Evolutionary conservation across 164 flowering plant genomes (phyloP).

Genomic region (Houttuynia cordata): DNA sequence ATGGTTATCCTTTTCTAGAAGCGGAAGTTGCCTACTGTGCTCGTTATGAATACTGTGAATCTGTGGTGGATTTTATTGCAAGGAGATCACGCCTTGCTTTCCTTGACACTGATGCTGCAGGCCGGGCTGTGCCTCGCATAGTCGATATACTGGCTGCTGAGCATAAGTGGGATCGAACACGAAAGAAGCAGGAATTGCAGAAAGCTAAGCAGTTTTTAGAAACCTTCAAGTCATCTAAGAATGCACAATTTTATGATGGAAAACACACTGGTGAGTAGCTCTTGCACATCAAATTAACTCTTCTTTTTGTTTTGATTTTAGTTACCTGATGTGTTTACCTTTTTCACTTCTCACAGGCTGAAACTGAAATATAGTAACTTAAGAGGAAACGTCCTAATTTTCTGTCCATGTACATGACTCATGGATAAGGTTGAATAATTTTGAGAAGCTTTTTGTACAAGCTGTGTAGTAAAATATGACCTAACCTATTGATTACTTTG

Average conservation of each 20-base stretch:
- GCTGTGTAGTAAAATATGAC: too few species aligned
- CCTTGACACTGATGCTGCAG: conserved; percentile 93
- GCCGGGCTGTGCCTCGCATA: conserved; percentile 69
- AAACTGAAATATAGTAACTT: too few species aligned
- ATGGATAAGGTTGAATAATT: too few species aligned
- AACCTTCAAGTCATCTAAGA: conserved; percentile 90
- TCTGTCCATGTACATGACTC: too few species aligned
- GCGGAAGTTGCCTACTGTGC: conserved; percentile 99
- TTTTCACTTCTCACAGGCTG: too few species aligned
- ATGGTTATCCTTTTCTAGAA: conserved; percentile 89
- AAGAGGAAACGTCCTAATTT: too few species aligned
- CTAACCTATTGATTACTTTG: too few species aligned
- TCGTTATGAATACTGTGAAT: conserved; percentile 89
- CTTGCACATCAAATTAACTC: neutral
- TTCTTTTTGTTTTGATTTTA: neutral
- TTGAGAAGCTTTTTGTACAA: too few species aligned
- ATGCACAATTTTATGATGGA: conserved; percentile 90
- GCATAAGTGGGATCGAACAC: conserved; percentile 73
- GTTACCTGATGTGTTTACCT: too few species aligned
- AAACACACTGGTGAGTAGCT: conserved; percentile 29
- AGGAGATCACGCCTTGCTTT: conserved; percentile 88
- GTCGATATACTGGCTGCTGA: conserved; percentile 69
- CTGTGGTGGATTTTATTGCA: conserved; percentile 90
- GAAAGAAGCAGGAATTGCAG: conserved; percentile 52
- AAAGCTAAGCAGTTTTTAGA: conserved; percentile 55